Base-by-base conservation (phyloP, 805 yeast genomes). In the Jamesozyma spencerorum region DNA sequence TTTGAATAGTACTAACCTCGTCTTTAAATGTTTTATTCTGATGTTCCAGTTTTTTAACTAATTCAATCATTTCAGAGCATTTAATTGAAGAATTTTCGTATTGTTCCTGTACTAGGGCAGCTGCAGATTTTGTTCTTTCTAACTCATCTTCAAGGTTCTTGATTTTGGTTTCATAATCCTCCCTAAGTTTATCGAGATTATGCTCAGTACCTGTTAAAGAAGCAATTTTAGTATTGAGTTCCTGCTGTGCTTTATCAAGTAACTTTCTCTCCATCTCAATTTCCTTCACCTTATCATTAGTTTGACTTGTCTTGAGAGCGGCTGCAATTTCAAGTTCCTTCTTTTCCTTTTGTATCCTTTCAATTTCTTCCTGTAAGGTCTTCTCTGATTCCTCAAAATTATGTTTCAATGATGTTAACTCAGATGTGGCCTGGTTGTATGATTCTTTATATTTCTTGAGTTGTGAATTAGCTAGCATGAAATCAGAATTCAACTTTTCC, bases 291-390 rank as follows among this genome's bases (percentile, higher is more conserved):
- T 34, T 15, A 5, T 10, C n/a, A 6, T 20, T 17, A 29, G 28
- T 29, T 22, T 31, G 33, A 15, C 18, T 40, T 19, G 20, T 32
- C 20, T 13, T 20, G 20, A 34, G 19, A 8, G 39, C 13, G n/a
- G 19, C 28, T 14, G 38, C 22, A 13, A 15, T 5, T 24, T 34
- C 45, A 2, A 37, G 7, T 33, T 63, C 57, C 4, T 49, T 44
- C 13, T 50, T 45, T 28, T 55, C 50, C 6, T 48, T 46, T 8
- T 55, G 50, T 7, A 64, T 42, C 66, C 66, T 27, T 68, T 69
- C 19, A 72, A 56, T 34, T 72, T 74, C 12, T 60, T 47, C 37
- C 55, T 60, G 36, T 64, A 51, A n/a, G 49, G 42, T 15, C 53
- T 14, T 4, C 50, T 51, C 29, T 5, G n/a, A 14, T n/a, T 56